These are phyloP conservation scores for Falciphora oryzae DNA, from an alignment of 2,329 filamentous ascomycete genomes.

Conservation along the genomic window DNA sequence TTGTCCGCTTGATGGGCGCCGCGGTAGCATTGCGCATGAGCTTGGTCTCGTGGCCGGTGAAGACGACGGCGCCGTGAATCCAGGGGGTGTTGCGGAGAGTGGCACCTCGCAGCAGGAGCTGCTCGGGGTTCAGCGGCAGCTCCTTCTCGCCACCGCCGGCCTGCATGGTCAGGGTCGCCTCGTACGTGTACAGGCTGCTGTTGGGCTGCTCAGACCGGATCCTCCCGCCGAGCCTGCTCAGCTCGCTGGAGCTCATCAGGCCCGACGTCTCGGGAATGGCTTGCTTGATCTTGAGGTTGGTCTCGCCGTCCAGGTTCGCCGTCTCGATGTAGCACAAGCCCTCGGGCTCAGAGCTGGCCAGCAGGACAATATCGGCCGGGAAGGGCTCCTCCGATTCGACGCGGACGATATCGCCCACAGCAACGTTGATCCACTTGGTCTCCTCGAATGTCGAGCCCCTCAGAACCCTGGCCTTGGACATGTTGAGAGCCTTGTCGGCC, in stretches of 20 bases:
- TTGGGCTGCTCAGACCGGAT: conserved; percentile 95
- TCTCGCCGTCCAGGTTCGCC: conserved; percentile 94
- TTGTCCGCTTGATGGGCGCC: conserved; percentile 94
- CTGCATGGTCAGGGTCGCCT: conserved; percentile 89
- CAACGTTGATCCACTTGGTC: conserved; percentile 88
- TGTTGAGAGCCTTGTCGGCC: conserved; percentile 82
- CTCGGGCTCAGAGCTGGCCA: conserved; percentile 94
- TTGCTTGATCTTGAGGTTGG: conserved; percentile 98
- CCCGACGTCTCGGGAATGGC: conserved; percentile 86
- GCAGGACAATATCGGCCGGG: conserved; percentile 83
- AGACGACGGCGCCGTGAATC: conserved; percentile 94
- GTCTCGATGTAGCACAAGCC: conserved; percentile 98
- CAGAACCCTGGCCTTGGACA: conserved; percentile 76
- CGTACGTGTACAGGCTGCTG: conserved; percentile 96
- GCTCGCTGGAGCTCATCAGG: conserved; percentile 78
- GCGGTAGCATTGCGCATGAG: conserved; percentile 98
- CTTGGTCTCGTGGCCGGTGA: conserved; percentile 97
- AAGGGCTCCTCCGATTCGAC: conserved; percentile 95
- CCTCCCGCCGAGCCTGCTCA: conserved; percentile 79
- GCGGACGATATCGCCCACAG: conserved; percentile 85
- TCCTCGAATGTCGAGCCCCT: conserved; percentile 80
- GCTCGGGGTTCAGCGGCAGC: conserved; percentile 81
- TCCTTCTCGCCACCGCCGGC: conserved; percentile 90
- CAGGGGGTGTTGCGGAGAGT: conserved; percentile 94
- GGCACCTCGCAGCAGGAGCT: conserved; percentile 85